phyloP scores from a whole-genome alignment of 805 yeast species.

The Hanseniaspora thailandica region DNA sequence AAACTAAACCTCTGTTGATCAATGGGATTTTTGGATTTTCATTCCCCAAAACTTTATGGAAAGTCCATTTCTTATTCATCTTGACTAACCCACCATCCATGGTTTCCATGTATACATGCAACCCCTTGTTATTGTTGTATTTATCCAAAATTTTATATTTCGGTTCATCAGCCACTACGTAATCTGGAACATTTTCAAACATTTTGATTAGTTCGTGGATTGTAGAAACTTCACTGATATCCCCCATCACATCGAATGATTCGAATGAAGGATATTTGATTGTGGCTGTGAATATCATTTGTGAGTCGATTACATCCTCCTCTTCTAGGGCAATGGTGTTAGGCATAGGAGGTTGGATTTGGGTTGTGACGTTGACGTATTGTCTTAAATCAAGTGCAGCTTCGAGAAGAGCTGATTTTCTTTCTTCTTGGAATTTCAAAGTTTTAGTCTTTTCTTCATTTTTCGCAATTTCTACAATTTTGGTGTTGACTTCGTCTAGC shows the following conservation, averaged over 20 bases:
- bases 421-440: conserved; percentile 18
- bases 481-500: conserved; percentile 32
- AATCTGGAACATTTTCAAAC: conserved; percentile 47
- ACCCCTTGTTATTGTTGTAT: conserved; percentile 37
- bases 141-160: conserved; percentile 31
- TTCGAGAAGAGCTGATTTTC: conserved; percentile 34
- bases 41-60: conserved; percentile 53
- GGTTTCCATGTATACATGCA: conserved; percentile 75
- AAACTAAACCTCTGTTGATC: conserved; percentile 58
- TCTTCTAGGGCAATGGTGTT: conserved; percentile 51
- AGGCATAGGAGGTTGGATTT: conserved; percentile 42
- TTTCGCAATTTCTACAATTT: conserved; percentile 28
- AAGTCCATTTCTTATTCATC: conserved; percentile 62
- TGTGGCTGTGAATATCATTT: conserved; percentile 58
- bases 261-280: conserved; percentile 71
- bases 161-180: conserved; percentile 48
- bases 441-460: conserved; percentile 30
- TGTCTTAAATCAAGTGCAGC: conserved; percentile 55
- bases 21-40: conserved; percentile 59
- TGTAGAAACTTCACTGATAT: conserved; percentile 59
- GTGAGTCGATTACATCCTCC: conserved; percentile 57
- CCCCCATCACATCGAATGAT: conserved; percentile 72
- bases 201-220: conserved; percentile 52
- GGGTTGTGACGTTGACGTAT: conserved; percentile 38
- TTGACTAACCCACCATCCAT: conserved; percentile 72